Evolutionary conservation across 768 basidiomycete species (phyloP), one percentile per base, ranked within the genome.

Genomic region (Boletellus ananas): DNA sequence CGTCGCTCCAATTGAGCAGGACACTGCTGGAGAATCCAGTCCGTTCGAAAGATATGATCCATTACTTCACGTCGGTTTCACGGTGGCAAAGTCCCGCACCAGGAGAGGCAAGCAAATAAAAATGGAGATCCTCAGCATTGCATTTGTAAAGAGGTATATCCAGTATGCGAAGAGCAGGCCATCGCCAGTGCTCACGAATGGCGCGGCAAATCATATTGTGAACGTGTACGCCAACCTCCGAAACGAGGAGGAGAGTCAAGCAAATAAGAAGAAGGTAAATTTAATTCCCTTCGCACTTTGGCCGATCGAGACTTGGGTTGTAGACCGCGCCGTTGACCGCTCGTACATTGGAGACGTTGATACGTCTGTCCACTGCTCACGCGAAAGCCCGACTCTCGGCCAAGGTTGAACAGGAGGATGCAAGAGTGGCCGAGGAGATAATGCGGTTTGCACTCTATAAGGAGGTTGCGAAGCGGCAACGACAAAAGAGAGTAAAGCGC

Each of bases 31-130:
- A 41, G 80, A 76, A 45, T 68, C 71, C 11, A 85, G 84, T 52
- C 90, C 93, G 2, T 98, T 90, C 62, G 93, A 99, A 67, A 98
- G 97, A 70, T 98, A 84, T 70, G 94, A 98, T 70, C 94, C 95
- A 10, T 79, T 99, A 25, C 72, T 99, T 45, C 96, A 98, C 60
- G 81, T 92, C 49, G 94, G 91, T 36, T 76, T 94, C 51, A 73
- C 73, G 14, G 73, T 72, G 12, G 62, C 71, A 14, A 62, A 66
- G 36, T 72, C 79, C 43, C 79, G 78, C 47, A 79, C 78, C 40
- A 76, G 83, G 18, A 79, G 77, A 67, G 74, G 72, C 55, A 86
- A 84, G 69, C 80, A 79, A 37, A 47, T 69, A 48, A 79, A 80
- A 65, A 79, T 83, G 53, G 94, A 98, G 69, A 85, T 99, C 34